phyloP scores from a whole-genome alignment of 2,329 filamentous ascomycete species.

The Hypoxylon sp. region DNA sequence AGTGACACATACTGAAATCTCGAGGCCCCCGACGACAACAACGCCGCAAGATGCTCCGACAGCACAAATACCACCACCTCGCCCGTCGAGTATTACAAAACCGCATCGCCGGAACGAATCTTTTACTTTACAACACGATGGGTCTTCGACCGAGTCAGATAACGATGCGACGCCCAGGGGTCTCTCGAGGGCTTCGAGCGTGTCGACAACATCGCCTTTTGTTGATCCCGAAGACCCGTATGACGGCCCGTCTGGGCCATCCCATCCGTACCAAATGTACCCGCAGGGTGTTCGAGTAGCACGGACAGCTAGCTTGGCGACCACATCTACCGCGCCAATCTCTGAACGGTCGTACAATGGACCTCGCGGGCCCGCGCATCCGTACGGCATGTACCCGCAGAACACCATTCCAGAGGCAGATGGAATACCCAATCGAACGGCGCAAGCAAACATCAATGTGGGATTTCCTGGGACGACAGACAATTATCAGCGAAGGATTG shows the following conservation, averaged over 20 bases:
- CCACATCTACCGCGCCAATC: conserved; percentile 75
- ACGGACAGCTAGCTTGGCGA: conserved; percentile 75
- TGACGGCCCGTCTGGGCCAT: conserved; percentile 78
- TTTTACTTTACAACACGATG: conserved; percentile 68
- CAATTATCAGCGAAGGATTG: conserved; percentile 79
- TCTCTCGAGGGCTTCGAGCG: conserved; percentile 54
- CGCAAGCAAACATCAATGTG: conserved; percentile 69
- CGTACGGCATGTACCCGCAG: conserved; percentile 89
- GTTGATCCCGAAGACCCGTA: conserved; percentile 74
- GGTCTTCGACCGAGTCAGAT: conserved; percentile 50
- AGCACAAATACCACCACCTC: conserved; percentile 49
- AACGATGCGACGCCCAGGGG: conserved; percentile 44
- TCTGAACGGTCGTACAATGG: conserved; percentile 72
- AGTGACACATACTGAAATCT: conserved; percentile 47
- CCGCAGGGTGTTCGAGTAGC: conserved; percentile 73
- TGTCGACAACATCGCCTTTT: conserved; percentile 57
- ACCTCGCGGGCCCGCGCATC: conserved; percentile 80
- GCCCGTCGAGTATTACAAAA: conserved; percentile 71
- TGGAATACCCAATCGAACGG: conserved; percentile 54
- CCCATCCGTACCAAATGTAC: conserved; percentile 89
- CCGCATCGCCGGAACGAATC: conserved; percentile 65
- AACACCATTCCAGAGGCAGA: conserved; percentile 74
- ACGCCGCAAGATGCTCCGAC: conserved; percentile 44
- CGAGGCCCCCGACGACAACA: conserved; percentile 43
- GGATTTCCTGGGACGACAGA: conserved; percentile 80